Base-by-base conservation (phyloP, 345 rosid genomes). In the Rhizophora apiculata region DNA sequence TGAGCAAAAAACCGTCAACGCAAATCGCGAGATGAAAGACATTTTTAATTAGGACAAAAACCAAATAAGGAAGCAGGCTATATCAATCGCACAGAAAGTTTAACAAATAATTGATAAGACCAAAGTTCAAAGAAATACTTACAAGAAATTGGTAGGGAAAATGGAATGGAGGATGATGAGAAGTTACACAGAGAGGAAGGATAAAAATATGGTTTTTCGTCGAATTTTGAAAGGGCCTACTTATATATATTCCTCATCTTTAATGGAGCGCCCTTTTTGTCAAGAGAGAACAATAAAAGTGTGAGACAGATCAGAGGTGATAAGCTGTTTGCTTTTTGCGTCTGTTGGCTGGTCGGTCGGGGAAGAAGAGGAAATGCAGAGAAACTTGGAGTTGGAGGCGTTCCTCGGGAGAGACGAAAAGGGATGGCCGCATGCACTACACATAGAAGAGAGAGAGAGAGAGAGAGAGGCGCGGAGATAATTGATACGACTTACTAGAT, bases 361-460 rank as follows among this genome's bases (percentile, higher is more conserved):
- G 22, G 22, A 32, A 39, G 21, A 36, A 6, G 22, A 24, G 21
- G 15, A 58, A 20, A 34, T 8, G 39, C 36, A 36, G 60, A 32
- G 56, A 27, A 55, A 46, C 22, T 22, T 34, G 26, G 26, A 58
- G 1, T n/a, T 65, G 65, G 67, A 19, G 72, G 72, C 60, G 72
- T 62, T 69, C 78, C 75, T 72, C 80, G 80, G 65, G 68, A 63
- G 70, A 80, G 64, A 65, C 43, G 26, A 51, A 64, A 72, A 69
- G 74, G 27, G 7, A 1, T 0, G n/a, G 30, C 56, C 31, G 62
- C 48, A 58, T 74, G 63, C 62, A 21, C 31, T 55, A 63, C 69
- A 62, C 72, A 71, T 72, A 74, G 26, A 62, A 13, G 69, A 20
- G 4, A 4, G 20, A 3, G 36, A 30, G 5, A 37, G 15, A 2